A percentile compares a stretch with the other conserved stretches of the same genome.
phyloP scores from a whole-genome alignment of 2,329 filamentous ascomycete species.

The Rhynchosporium agropyri region DNA sequence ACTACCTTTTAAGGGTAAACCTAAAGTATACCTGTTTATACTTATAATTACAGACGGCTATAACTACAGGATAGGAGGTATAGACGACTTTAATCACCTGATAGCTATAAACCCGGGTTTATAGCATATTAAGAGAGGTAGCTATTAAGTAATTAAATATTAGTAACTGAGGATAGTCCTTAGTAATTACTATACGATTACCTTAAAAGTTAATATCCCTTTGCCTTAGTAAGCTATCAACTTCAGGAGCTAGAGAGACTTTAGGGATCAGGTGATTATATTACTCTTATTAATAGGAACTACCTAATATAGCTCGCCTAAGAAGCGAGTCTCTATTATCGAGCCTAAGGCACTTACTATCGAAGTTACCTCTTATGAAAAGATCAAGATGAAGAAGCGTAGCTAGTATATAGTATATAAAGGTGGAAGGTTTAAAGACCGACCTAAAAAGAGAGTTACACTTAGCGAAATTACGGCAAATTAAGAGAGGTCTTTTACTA shows the following conservation, averaged over 20 bases:
- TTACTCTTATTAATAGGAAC: neutral
- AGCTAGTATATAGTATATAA: neutral
- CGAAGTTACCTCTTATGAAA: neutral
- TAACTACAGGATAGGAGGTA: conserved; percentile 18
- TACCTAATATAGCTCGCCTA: neutral
- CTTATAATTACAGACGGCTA: conserved; percentile 12
- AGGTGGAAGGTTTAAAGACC: neutral
- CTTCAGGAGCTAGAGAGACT: conserved; percentile 11
- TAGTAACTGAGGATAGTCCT: neutral
- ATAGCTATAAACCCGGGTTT: conserved; percentile 16
- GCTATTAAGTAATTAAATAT: conserved; percentile 15
- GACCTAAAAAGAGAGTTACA: too few species aligned
- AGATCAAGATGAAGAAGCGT: neutral
- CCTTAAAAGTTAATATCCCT: conserved; percentile 8
- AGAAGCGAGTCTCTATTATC: neutral
- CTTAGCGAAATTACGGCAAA: too few species aligned
- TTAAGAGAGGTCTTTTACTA: too few species aligned
- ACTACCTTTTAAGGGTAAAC: neutral
- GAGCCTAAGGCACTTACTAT: neutral
- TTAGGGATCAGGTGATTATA: neutral
- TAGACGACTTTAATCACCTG: conserved; percentile 20
- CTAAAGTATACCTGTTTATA: conserved; percentile 12
- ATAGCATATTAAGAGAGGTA: conserved; percentile 7
- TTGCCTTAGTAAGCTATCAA: neutral
- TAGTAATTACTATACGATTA: neutral